Conservation (phyloP, 2,329 filamentous ascomycete species). For the Neoascochyta sp. region DNA sequence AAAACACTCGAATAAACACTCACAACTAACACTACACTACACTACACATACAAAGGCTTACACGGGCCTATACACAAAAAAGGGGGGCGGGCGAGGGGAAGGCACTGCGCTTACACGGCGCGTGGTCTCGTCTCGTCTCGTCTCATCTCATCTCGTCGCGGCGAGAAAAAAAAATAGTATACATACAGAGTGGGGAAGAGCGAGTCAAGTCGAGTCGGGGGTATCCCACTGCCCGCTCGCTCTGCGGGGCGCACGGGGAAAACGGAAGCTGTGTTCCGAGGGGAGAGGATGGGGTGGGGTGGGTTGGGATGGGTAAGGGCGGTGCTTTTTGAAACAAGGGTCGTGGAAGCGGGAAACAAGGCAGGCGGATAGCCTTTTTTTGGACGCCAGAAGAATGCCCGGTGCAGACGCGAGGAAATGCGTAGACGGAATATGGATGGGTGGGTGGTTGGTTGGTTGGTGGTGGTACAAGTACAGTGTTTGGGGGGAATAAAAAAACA, state of each 20-base stretch:
- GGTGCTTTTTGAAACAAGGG: slow-evolving; percentile 7
- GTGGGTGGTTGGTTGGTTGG: no score
- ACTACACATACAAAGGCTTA: no score
- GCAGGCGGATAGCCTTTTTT: slow-evolving; percentile 17
- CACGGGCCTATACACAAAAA: no score
- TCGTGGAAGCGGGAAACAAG: slow-evolving; percentile 10
- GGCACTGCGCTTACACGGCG: no score
- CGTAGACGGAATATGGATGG: no score
- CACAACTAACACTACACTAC: no score
- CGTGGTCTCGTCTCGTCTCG: neutral
- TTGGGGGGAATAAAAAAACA: slow-evolving; percentile 2
- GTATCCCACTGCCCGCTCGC: no score
- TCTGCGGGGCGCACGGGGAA: no score
- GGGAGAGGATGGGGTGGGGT: slow-evolving; percentile 7
- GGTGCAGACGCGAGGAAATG: slow-evolving; percentile 9
- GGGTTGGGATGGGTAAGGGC: slow-evolving; percentile 6
- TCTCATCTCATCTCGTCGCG: neutral
- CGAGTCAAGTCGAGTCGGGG: no score
- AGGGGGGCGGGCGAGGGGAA: no score
- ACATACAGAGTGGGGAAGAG: slow-evolving; percentile 30
- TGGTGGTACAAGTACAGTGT: slow-evolving; percentile 15
- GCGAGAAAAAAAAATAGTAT: no score
- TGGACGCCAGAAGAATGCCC: slow-evolving; percentile 35
- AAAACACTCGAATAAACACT: no score
- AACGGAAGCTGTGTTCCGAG: slow-evolving; percentile 10